Evolutionary conservation across 73 alveolate genomes (phyloP), one percentile per base, ranked within the genome.

Genomic region (Paramecium sonneborni): DNA sequence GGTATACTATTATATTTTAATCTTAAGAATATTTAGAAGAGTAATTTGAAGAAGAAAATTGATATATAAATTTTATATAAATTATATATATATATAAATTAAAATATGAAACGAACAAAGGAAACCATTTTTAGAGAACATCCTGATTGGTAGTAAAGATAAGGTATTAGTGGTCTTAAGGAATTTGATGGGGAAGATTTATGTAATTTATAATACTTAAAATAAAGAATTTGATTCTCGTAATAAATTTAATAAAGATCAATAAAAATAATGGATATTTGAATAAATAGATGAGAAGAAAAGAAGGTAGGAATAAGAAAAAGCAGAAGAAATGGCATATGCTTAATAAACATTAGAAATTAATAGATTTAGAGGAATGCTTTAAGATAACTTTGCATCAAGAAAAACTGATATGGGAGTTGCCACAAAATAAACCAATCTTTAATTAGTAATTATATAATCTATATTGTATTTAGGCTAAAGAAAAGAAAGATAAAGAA

Each of bases 181-280:
- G 89, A 76, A 41, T 76, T 76, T 41, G 89, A 76, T 76, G 88
- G 88, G 0, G 88, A 76, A 76, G 88, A 76, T 76, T 76, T 76
- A 76, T 37, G 88, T 76, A 35, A 76, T 23, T 1, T 18, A 11
- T 34, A 5, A 35, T 14, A 12, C 32, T 1, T 15, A 12, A 57
- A 10, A 15, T 68, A 0, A 26, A 76, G 88, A 76, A 38, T 76
- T 0, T 26, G 88, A 76, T 76, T n/a, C 88, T 18, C 37, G 88
- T 2, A 76, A 38, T 26, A 35, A 76, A n/a, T 37, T 11, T 28
- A 76, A 76, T 20, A 76, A 76, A 76, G 88, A 76, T 3, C 20
- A 37, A 37, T 23, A 76, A 39, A 76, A 76, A 37, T 38, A 76
- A 39, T 76, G 88, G 88, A 35, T 76, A 3, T n/a, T 37, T 3